phyloP scores from a whole-genome alignment of 2,329 filamentous ascomycete species.

The Trichoderma sp. region DNA sequence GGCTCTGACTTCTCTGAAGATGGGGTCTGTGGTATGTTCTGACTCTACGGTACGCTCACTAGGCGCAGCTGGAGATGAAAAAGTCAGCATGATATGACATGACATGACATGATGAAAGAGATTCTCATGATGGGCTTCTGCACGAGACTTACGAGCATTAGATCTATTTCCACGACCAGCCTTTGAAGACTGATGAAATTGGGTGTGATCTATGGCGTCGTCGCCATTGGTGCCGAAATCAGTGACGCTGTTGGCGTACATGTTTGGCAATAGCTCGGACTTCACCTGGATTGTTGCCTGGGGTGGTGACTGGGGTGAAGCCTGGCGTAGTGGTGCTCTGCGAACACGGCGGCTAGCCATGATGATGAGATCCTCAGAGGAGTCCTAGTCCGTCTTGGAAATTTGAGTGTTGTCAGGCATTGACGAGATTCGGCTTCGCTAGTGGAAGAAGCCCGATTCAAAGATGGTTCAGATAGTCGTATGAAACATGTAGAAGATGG shows the following conservation, averaged over 20 bases:
- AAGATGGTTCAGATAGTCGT: neutral
- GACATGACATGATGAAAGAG: neutral
- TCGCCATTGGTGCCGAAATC: constrained; percentile 27
- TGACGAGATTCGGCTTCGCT: neutral
- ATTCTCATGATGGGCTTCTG: neutral
- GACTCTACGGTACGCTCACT: constrained; percentile 39
- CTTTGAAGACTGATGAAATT: constrained; percentile 29
- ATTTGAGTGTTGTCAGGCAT: neutral
- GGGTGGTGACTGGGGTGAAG: neutral
- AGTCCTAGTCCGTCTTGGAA: neutral
- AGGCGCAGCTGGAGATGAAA: constrained; percentile 36
- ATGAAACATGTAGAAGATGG: neutral
- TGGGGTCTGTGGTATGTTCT: constrained; percentile 27
- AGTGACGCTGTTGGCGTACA: constrained; percentile 18
- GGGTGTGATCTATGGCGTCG: constrained; percentile 23
- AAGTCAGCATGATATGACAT: constrained; percentile 18
- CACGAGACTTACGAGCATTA: constrained; percentile 40
- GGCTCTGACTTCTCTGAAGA: constrained; percentile 41
- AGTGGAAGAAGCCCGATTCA: neutral
- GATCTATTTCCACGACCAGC: constrained; percentile 36
- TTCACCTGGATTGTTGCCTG: constrained; percentile 21
- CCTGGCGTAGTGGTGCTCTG: neutral
- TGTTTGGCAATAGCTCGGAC: constrained; percentile 29
- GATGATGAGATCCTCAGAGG: neutral
- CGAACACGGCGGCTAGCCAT: constrained; percentile 28